phyloP scores from a whole-genome alignment of 495 filamentous ascomycete genomes.

The Tetracladium marchalianum region DNA sequence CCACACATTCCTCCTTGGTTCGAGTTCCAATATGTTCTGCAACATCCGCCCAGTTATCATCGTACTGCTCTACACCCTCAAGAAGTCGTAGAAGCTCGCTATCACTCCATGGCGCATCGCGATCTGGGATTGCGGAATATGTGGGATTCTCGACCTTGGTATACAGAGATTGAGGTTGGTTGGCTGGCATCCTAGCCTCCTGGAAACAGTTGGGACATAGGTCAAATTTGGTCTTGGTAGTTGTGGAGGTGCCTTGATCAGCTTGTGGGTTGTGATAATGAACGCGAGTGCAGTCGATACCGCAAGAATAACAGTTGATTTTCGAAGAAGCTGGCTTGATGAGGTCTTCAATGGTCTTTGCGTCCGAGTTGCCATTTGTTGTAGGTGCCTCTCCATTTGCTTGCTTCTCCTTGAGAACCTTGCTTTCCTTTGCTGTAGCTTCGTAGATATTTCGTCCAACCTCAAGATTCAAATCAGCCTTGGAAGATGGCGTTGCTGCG shows the following conservation, averaged over 20 bases:
- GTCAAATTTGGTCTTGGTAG: slow-evolving; percentile 62
- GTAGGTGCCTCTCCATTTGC: slow-evolving; percentile 59
- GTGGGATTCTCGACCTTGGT: slow-evolving; percentile 78
- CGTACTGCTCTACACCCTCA: slow-evolving; percentile 81
- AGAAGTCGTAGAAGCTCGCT: slow-evolving; percentile 75
- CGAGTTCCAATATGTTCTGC: slow-evolving; percentile 83
- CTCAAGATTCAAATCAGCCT: slow-evolving; percentile 77
- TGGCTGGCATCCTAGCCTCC: slow-evolving; percentile 67
- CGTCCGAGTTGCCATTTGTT: slow-evolving; percentile 45
- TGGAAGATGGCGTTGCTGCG: slow-evolving; percentile 54
- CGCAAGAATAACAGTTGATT: slow-evolving; percentile 80
- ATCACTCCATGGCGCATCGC: slow-evolving; percentile 82
- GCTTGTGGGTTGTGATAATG: slow-evolving; percentile 78
- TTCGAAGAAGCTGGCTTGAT: slow-evolving; percentile 45
- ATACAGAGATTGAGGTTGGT: slow-evolving; percentile 63
- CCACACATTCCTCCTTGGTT: slow-evolving; percentile 90
- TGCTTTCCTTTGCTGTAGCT: slow-evolving; percentile 74
- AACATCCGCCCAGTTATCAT: slow-evolving; percentile 92
- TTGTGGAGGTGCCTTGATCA: slow-evolving; percentile 40
- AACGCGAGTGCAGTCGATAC: slow-evolving; percentile 83
- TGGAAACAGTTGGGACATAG: slow-evolving; percentile 84
- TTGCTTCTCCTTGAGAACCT: slow-evolving; percentile 49
- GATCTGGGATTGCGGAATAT: slow-evolving; percentile 63
- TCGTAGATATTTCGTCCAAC: slow-evolving; percentile 94
- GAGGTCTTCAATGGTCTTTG: slow-evolving; percentile 50